A percentile compares a stretch with the other conserved stretches of the same genome.
Evolutionary conservation across 1,284 basidiomycete species (phyloP).

Genomic region (Lignosus rhinocerotis): DNA sequence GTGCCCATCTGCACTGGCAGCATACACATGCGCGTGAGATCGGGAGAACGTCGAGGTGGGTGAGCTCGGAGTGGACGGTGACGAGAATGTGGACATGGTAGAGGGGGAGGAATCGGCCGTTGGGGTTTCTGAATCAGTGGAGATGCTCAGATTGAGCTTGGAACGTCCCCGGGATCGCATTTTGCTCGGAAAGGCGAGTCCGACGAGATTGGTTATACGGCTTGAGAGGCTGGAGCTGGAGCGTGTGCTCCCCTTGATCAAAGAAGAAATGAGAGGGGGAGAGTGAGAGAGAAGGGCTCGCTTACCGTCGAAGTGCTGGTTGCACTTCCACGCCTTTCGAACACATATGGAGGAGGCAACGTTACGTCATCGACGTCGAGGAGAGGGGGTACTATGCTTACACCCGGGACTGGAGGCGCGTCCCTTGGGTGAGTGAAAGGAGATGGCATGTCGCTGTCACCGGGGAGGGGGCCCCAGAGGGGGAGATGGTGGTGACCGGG

Average conservation of each 20-base stretch:
- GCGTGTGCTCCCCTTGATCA: slow-evolving; percentile 21
- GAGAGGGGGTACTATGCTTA: not conserved
- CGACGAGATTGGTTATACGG: slow-evolving; percentile 25
- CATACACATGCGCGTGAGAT: slow-evolving; percentile 18
- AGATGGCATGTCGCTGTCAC: slow-evolving; percentile 11
- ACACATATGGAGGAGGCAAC: slow-evolving; percentile 24
- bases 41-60: slow-evolving; percentile 21
- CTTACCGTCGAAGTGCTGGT: slow-evolving; percentile 30
- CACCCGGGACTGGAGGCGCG: slow-evolving; percentile 22
- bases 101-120: slow-evolving; percentile 28
- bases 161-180: slow-evolving; percentile 25
- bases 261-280: not conserved
- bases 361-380: slow-evolving; percentile 2
- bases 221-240: slow-evolving; percentile 27
- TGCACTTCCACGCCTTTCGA: slow-evolving; percentile 31
- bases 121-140: slow-evolving; percentile 16
- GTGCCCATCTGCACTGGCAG: slow-evolving; percentile 7
- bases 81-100: slow-evolving; percentile 21
- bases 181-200: slow-evolving; percentile 23
- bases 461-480: slow-evolving; percentile 2
- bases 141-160: slow-evolving; percentile 30
- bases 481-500: slow-evolving; percentile 5
- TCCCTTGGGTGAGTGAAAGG: slow-evolving; percentile 24
- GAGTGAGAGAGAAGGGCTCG: not conserved
- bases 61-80: slow-evolving; percentile 24